phyloP scores from a whole-genome alignment of 495 filamentous ascomycete species.

The Penicillium argentinense region DNA sequence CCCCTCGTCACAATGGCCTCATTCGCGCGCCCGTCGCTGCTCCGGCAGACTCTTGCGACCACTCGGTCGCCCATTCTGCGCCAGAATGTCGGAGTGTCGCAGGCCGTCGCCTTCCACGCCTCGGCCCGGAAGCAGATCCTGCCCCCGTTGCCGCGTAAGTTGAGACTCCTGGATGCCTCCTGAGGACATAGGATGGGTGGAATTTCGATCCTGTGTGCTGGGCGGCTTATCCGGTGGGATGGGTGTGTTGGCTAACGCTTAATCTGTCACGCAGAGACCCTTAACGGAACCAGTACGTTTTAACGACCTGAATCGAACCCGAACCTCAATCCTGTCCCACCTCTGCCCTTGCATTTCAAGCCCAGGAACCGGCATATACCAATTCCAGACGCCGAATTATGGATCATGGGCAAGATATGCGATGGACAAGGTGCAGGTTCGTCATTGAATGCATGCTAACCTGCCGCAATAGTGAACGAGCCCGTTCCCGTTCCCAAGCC shows the following conservation, averaged over 20 bases:
- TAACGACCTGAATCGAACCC: slow-evolving; percentile 6
- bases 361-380: not conserved
- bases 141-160: slow-evolving; percentile 67
- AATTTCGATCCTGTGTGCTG: not conserved
- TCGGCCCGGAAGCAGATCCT: slow-evolving; percentile 66
- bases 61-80: slow-evolving; percentile 38
- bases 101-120: slow-evolving; percentile 70
- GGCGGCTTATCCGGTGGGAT: not conserved
- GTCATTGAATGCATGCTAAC: slow-evolving; percentile 5
- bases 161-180: slow-evolving; percentile 4
- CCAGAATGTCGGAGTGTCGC: slow-evolving; percentile 43
- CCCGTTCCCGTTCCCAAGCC: slow-evolving; percentile 70
- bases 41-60: slow-evolving; percentile 41
- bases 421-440: not conserved
- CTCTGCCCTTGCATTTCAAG: slow-evolving; percentile 8
- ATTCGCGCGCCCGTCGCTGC: slow-evolving; percentile 42
- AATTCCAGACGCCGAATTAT: not conserved
- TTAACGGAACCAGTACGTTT: slow-evolving; percentile 75
- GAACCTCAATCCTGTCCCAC: slow-evolving; percentile 3
- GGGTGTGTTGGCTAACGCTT: slow-evolving; percentile 21
- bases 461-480: slow-evolving; percentile 70
- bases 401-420: not conserved
- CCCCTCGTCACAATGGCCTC: slow-evolving; percentile 42
- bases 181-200: not conserved
- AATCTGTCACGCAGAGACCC: slow-evolving; percentile 55